Evolutionary conservation across 495 filamentous ascomycete genomes (phyloP).

Genomic region (Penicillium subrubescens): DNA sequence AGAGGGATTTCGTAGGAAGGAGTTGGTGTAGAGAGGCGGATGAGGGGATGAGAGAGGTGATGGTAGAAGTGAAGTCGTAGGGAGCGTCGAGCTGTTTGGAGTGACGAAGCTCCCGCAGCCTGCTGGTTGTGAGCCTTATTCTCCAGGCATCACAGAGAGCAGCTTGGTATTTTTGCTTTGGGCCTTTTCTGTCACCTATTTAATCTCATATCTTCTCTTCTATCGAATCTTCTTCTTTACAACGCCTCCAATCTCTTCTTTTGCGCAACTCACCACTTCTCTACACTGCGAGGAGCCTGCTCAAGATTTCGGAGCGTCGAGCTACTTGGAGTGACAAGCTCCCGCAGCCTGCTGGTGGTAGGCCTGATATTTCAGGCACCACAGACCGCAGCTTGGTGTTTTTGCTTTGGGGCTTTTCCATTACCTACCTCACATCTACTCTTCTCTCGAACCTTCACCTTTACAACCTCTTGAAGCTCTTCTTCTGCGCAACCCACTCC

Average conservation of each 20-base stretch:
- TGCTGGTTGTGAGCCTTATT: conserved; percentile 36
- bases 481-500: conserved; percentile 11
- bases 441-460: conserved; percentile 12
- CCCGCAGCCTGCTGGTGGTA: conserved; percentile 39
- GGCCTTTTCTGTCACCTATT: conserved; percentile 23
- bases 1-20: conserved; percentile 10
- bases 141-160: conserved; percentile 26
- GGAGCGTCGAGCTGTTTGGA: conserved; percentile 29
- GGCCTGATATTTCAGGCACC: conserved; percentile 36
- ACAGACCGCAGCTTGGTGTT: conserved; percentile 30
- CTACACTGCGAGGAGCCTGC: no score
- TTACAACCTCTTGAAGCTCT: conserved; percentile 9
- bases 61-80: conserved; percentile 10
- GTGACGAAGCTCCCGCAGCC: conserved; percentile 52
- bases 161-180: conserved; percentile 39
- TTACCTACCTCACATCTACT: conserved; percentile 5
- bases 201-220: conserved; percentile 9
- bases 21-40: conserved; percentile 9
- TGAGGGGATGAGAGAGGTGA: conserved; percentile 25
- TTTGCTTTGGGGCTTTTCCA: conserved; percentile 36
- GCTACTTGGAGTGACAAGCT: conserved; percentile 48
- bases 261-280: conserved; percentile 19
- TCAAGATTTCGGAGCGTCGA: conserved; percentile 4
- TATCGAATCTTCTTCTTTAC: conserved; percentile 12
- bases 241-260: conserved; percentile 9